Evolutionary conservation across 495 filamentous ascomycete species (phyloP), one percentile per base, ranked within the genome.

Genomic region (Penicillium canescens): DNA sequence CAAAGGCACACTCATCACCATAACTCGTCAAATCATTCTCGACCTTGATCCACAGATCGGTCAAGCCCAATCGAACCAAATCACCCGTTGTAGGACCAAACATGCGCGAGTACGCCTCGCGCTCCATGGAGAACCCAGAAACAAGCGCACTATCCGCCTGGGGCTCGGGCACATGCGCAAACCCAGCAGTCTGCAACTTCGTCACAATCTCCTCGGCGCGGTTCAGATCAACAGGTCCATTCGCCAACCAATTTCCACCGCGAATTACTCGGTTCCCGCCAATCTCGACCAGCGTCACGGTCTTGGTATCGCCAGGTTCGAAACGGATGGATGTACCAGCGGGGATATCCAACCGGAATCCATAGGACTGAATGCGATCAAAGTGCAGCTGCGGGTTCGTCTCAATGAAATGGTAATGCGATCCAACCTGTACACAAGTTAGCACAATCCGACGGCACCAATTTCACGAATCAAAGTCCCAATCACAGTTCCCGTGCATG

Each of bases 371-470:
- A 24, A 83, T 68, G n/a, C 94, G 89, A 69, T 98, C 94, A 68
- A 98, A 98, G 63, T 90, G 84, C 48, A 98, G 77, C 69, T 88
- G 83, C 18, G 92, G 89, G 66, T 98, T 98, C 18, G 85, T 88
- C 76, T 98, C 94, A 62, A 96, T 82, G 69, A 98, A 91, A 72
- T 98, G 92, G 71, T 98, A 98, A 69, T 98, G 94, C 51, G 90
- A 96, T 16, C 94, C 94, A 56, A 92, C 79, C 84, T 88, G 60
- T 7, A 12, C 16, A 50, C 18, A 42, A 26, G 14, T 45, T 54
- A 37, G 41, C 42, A 28, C 41, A 4, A 13, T 31, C 28, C 28
- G 7, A 31, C 7, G 2, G 7, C 7, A 2, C 28, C 5, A 9
- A 10, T 10, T 10, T 7, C 28, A 2, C 28, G 9, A 7, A 31